Evolutionary conservation across 23 red algal genomes (phyloP).

Genomic region (Rhodosorus marinus): DNA sequence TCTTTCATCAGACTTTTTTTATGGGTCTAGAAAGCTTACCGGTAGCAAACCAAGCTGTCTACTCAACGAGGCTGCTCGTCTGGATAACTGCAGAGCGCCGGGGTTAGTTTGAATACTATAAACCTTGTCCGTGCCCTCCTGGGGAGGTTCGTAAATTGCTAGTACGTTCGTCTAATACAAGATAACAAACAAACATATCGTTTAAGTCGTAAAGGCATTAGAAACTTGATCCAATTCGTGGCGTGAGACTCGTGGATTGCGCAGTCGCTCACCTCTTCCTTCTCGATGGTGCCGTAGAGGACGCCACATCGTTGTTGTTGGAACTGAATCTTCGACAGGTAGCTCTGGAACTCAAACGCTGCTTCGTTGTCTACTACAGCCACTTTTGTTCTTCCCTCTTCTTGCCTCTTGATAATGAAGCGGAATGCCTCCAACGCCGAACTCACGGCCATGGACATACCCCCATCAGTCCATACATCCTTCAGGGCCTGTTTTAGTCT

Average conservation of each 20-base stretch:
- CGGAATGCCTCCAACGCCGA: slow-evolving; percentile 75
- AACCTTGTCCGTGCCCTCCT: slow-evolving; percentile 32
- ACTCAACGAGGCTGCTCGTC: neutral
- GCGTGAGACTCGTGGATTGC: no score
- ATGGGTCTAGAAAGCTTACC: neutral
- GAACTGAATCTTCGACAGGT: slow-evolving; percentile 34
- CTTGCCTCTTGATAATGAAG: slow-evolving; percentile 41
- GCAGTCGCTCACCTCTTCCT: slow-evolving; percentile 5
- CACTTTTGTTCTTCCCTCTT: slow-evolving; percentile 15
- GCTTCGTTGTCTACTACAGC: slow-evolving; percentile 37
- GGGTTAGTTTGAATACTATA: no score
- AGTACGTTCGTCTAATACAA: slow-evolving; percentile 28
- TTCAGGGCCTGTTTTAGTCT: no score
- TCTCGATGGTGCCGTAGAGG: slow-evolving; percentile 22
- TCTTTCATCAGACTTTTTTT: neutral
- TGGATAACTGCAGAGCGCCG: no score
- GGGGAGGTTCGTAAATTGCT: slow-evolving; percentile 86
- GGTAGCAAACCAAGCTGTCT: neutral
- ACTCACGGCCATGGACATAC: slow-evolving; percentile 59
- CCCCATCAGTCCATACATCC: slow-evolving; percentile 6
- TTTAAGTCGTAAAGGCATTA: neutral
- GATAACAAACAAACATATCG: no score
- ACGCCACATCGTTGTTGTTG: slow-evolving; percentile 63
- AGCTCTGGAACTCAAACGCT: slow-evolving; percentile 50
- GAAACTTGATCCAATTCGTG: no score